Conservation (phyloP, 2,329 filamentous ascomycete species). For the Alternaria dauci region DNA sequence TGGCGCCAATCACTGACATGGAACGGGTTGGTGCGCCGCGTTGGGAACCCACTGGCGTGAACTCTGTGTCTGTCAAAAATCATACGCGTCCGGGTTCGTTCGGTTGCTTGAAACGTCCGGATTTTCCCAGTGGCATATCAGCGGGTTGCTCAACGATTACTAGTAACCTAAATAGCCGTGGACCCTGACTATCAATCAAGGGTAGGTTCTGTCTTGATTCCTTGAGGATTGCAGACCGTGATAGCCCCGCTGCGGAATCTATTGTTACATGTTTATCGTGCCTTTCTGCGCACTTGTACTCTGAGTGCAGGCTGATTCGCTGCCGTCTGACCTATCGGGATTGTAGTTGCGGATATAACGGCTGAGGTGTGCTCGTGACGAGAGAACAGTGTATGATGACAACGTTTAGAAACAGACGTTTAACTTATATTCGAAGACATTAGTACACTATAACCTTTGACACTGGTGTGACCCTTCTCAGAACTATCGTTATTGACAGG, state of each 20-base stretch:
- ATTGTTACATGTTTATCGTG: background rate
- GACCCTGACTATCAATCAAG: background rate
- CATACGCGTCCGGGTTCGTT: background rate
- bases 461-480: background rate
- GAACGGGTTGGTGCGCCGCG: background rate
- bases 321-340: background rate
- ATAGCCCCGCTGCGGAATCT: background rate
- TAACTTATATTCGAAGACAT: no score
- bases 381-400: background rate
- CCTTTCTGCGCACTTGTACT: background rate
- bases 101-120: background rate
- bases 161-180: background rate
- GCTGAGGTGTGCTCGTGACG: background rate
- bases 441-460: background rate
- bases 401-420: no score
- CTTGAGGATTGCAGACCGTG: background rate
- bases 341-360: background rate
- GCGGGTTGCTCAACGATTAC: background rate
- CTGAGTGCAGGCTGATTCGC: background rate
- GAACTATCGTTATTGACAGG: background rate
- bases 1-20: background rate
- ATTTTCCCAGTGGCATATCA: background rate
- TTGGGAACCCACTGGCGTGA: constrained; percentile 5
- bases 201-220: background rate
- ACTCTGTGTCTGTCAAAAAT: background rate